Conservation (phyloP, 1,284 basidiomycete genomes). For the Sphaerobolus stellatus region DNA sequence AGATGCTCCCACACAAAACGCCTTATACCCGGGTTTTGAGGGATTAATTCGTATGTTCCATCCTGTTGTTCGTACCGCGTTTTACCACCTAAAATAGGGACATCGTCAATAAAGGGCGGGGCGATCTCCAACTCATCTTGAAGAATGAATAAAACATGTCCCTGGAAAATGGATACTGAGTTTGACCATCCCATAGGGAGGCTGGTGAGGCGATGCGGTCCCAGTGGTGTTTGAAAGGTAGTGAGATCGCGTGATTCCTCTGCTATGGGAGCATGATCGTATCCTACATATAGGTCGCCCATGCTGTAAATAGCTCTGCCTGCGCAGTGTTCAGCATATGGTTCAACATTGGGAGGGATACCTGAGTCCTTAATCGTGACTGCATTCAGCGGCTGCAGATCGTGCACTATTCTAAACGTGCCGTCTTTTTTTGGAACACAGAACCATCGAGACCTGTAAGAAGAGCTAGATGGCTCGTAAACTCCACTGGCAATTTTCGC, state of each 20-base stretch:
- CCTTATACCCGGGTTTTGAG: constrained; percentile 33
- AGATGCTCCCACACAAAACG: constrained; percentile 34
- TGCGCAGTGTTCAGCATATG: not conserved
- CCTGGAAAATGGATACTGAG: constrained; percentile 37
- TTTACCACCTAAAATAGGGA: not conserved
- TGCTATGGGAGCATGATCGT: constrained; percentile 25
- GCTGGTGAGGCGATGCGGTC: constrained; percentile 21
- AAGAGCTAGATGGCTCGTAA: constrained; percentile 37
- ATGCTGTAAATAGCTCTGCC: constrained; percentile 30
- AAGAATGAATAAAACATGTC: constrained; percentile 35
- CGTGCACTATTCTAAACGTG: constrained; percentile 17
- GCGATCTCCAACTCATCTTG: constrained; percentile 35
- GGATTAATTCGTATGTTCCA: not conserved
- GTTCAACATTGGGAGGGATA: constrained; percentile 23
- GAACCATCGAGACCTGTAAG: constrained; percentile 41
- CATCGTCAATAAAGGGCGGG: constrained; percentile 34
- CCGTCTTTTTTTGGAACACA: constrained; percentile 39
- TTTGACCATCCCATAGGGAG: constrained; percentile 44
- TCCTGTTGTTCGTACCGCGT: not conserved
- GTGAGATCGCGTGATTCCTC: constrained; percentile 29
- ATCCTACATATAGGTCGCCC: constrained; percentile 31
- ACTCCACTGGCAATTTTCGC: constrained; percentile 33
- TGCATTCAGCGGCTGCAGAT: constrained; percentile 31
- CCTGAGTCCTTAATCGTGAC: constrained; percentile 34
- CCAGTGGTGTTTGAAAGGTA: constrained; percentile 27